Evolutionary conservation across 768 basidiomycete genomes (phyloP), one percentile per base, ranked within the genome.

Genomic region (Suillus occidentalis): DNA sequence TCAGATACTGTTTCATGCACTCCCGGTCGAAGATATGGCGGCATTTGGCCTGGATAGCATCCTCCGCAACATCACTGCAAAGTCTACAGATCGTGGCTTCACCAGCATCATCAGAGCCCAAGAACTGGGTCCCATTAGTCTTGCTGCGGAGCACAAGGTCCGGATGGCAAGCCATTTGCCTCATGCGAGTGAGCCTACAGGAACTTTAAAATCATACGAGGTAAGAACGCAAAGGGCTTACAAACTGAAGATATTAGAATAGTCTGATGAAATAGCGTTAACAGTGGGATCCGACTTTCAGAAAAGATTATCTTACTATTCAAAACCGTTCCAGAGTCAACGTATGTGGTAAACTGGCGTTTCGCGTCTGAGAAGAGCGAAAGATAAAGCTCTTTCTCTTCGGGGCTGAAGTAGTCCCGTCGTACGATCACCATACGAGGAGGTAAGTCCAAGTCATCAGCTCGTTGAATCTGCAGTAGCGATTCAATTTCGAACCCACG

Each of bases 31-130:
- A 99, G 67, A 97, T 89, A 73, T 99, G 97, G 47, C 86, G 87
- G 73, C 97, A 99, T 70, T 89, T 92, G 31, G 95, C 89, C 72
- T 94, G 88, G 67, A 99, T 98, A 4, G 97, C 95, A 72, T 99
- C 97, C 77, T 99, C 97, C 0, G 94, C 97, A 47, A 97, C 83
- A 70, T 99, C 97, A 70, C 95, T 94, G 77, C 97, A 99, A n/a
- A 99, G 79, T 62, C 97, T 85, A 73, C 97, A 99, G 9, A 98
- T 86, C 0, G 92, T 90, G 3, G 89, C 89, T 74, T 97, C 94
- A 13, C 83, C 85, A 6, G 81, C 73, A 37, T 89, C 85, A 22
- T 87, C 85, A 36, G 75, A 74, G 8, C 81, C 74, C n/a, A 77
- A 65, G 71, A 93, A 92, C 55, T 82, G 80, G 13, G 80, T 81